These are phyloP conservation scores for Periconia digitata DNA, from an alignment of 2,329 filamentous ascomycete species.

Conservation along the genomic window DNA sequence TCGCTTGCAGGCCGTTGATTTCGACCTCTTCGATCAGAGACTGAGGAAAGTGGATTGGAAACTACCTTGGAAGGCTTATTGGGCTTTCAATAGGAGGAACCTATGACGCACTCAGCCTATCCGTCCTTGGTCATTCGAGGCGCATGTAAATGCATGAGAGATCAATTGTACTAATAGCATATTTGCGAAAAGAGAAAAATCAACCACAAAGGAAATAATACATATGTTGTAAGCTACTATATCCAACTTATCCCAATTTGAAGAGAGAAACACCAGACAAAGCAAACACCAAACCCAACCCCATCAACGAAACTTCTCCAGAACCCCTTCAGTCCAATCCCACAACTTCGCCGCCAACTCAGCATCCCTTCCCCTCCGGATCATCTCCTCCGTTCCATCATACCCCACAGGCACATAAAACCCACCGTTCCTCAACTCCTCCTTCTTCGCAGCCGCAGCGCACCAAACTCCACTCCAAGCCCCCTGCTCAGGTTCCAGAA, in stretches of 20 bases:
- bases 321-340: conserved; percentile 20
- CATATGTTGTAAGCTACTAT: too few relatives aligned
- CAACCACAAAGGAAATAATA: too few relatives aligned
- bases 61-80: conserved; percentile 76
- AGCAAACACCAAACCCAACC: background rate
- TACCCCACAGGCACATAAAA: conserved; percentile 38
- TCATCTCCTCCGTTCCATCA: conserved; percentile 1
- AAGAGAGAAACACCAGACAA: background rate
- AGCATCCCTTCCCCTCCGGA: conserved; percentile 7
- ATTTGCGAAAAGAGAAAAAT: background rate
- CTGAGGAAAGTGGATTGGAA: conserved; percentile 74
- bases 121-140: background rate
- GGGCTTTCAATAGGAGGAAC: conserved; percentile 58
- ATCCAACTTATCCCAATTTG: too few relatives aligned
- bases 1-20: conserved; percentile 76
- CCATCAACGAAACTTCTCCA: conserved; percentile 1
- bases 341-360: conserved; percentile 13
- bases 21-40: conserved; percentile 73
- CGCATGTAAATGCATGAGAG: background rate
- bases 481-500: conserved; percentile 18
- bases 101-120: conserved; percentile 34
- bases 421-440: conserved; percentile 38
- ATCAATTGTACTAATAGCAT: background rate
- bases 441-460: conserved; percentile 23
- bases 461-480: conserved; percentile 42